phyloP scores from a whole-genome alignment of 345 rosid species.

The Acer saccharum region DNA sequence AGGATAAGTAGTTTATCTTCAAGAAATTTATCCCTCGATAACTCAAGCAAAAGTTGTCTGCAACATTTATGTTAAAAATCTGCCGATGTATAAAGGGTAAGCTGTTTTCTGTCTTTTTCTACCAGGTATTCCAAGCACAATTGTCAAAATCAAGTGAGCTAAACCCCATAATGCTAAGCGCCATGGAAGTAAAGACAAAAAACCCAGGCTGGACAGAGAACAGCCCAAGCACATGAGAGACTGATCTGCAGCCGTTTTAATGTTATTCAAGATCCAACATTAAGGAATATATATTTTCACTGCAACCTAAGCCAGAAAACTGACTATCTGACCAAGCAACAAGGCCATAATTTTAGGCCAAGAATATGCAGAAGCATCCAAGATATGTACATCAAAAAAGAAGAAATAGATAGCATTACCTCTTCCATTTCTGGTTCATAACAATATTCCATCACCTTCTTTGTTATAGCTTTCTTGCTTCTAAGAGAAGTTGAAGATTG shows the following conservation, averaged over 20 bases:
- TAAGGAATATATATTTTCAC: not conserved
- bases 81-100: not conserved
- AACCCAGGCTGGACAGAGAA: not conserved
- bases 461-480: slow-evolving; percentile 68
- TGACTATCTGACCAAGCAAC: not conserved
- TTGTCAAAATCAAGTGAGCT: not conserved
- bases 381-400: not conserved
- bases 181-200: not conserved
- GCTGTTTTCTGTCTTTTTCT: not conserved
- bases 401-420: slow-evolving; percentile 46
- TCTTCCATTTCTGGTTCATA: slow-evolving; percentile 99
- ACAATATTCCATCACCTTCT: slow-evolving; percentile 88
- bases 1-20: not conserved
- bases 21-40: not conserved
- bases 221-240: not conserved
- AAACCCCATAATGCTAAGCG: not conserved
- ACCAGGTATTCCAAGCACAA: not conserved
- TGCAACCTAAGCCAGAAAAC: not conserved
- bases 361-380: not conserved
- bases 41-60: not conserved
- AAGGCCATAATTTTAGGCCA: not conserved
- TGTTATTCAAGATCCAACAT: not conserved
- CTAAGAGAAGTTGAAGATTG: slow-evolving; percentile 54
- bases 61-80: not conserved
- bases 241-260: not conserved